Conservation (phyloP, 257 asterid genomes). For the Fraxinus pennsylvanica region DNA sequence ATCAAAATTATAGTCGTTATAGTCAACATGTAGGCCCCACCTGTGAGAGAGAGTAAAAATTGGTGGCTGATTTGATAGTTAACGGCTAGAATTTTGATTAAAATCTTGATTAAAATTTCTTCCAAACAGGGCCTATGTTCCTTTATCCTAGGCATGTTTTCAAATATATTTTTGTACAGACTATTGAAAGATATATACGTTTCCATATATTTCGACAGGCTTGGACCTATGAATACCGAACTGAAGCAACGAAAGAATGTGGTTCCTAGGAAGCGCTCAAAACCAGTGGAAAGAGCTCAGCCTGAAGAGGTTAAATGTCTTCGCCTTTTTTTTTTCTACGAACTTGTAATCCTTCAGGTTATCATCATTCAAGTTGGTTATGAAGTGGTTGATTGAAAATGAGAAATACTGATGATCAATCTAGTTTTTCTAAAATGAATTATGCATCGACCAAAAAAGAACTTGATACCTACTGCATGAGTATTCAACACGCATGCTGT, state of each 20-base stretch:
- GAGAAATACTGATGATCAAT: background rate
- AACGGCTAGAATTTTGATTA: no score
- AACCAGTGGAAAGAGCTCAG: constrained; percentile 54
- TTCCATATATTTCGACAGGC: constrained; percentile 44
- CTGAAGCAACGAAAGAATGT: constrained; percentile 70
- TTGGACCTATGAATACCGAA: constrained; percentile 93
- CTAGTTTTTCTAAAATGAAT: background rate
- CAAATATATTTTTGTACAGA: constrained; percentile 6
- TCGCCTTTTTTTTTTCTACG: background rate
- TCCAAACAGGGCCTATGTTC: no score
- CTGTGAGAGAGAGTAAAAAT: no score
- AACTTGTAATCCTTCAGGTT: background rate
- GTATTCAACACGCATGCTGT: background rate
- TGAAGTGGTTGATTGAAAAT: background rate
- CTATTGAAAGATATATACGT: no score
- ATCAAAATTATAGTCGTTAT: no score
- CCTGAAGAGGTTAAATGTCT: constrained; percentile 76
- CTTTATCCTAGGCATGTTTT: background rate
- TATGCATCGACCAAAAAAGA: background rate
- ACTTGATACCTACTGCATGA: background rate
- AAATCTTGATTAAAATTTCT: no score
- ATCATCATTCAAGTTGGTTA: background rate
- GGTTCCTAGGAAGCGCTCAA: constrained; percentile 58
- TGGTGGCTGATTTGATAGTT: no score
- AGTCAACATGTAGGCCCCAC: no score